Conservation (phyloP, 352 stramenopile species). For the Globisporangium nagaii region DNA sequence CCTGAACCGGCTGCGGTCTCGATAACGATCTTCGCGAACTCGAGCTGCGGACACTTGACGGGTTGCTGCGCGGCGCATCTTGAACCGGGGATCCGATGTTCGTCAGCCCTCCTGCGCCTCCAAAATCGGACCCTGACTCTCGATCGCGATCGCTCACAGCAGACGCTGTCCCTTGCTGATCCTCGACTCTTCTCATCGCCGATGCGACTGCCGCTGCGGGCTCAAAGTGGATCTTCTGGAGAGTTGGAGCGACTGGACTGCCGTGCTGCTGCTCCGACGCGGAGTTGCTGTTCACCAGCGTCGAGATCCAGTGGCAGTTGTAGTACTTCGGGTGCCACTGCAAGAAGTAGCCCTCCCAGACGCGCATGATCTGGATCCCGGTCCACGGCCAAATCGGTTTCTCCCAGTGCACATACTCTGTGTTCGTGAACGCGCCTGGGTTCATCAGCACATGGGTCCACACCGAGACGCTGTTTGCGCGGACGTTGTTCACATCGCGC, state of each 20-base stretch:
- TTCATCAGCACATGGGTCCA: constrained; percentile 74
- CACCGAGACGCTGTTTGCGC: constrained; percentile 53
- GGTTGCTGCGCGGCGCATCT: constrained; percentile 4
- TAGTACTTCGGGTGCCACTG: constrained; percentile 84
- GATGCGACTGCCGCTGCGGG: background rate
- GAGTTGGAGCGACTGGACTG: background rate
- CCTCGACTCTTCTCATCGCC: background rate
- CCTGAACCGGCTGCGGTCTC: constrained; percentile 1
- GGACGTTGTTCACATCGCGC: constrained; percentile 56
- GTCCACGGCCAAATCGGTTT: constrained; percentile 79
- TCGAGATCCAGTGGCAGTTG: constrained; percentile 69
- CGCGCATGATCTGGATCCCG: constrained; percentile 65
- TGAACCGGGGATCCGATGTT: background rate
- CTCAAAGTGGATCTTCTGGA: constrained; percentile 9
- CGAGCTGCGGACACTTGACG: constrained; percentile 9
- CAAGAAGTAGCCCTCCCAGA: constrained; percentile 85
- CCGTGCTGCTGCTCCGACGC: constrained; percentile 5
- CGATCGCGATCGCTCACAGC: background rate
- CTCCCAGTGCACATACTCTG: constrained; percentile 34
- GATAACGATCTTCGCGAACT: background rate
- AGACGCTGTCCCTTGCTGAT: background rate
- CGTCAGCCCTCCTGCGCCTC: background rate
- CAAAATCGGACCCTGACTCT: background rate
- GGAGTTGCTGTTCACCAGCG: constrained; percentile 21
- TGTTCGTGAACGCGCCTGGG: constrained; percentile 41